Evolutionary conservation across 148 eudicot genomes (phyloP).

Genomic region (Nyssa sinensis): DNA sequence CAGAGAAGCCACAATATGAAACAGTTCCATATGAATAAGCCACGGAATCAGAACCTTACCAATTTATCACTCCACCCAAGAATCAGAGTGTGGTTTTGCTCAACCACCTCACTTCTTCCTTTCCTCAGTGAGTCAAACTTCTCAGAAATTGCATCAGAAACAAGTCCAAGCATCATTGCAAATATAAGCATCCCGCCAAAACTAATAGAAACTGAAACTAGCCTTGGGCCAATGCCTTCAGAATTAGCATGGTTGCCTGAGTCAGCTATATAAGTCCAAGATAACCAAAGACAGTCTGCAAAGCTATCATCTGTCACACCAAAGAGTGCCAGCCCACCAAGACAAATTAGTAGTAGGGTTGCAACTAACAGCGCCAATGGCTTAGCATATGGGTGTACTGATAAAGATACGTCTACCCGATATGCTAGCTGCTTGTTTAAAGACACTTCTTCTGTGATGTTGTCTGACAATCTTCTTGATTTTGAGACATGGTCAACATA

Average conservation of each 20-base stretch:
- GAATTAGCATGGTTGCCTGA: slow-evolving; percentile 53
- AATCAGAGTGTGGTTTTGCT: slow-evolving; percentile 55
- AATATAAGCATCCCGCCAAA: slow-evolving; percentile 66
- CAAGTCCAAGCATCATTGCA: slow-evolving; percentile 71
- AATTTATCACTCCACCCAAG: slow-evolving; percentile 65
- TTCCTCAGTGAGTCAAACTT: slow-evolving; percentile 58
- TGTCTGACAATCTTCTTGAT: slow-evolving; percentile 34
- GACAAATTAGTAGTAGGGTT: slow-evolving; percentile 45
- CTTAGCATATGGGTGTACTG: slow-evolving; percentile 58
- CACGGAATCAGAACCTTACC: slow-evolving; percentile 27
- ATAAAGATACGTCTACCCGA: slow-evolving; percentile 44
- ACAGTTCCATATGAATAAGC: neutral
- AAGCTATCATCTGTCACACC: slow-evolving; percentile 56
- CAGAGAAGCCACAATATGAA: neutral
- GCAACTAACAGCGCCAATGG: slow-evolving; percentile 54
- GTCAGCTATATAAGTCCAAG: slow-evolving; percentile 57
- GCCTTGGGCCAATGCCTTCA: slow-evolving; percentile 48
- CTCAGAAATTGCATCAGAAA: slow-evolving; percentile 62
- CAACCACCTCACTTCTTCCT: slow-evolving; percentile 66
- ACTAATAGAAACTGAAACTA: slow-evolving; percentile 51
- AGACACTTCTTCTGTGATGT: slow-evolving; percentile 35
- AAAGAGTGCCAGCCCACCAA: slow-evolving; percentile 60
- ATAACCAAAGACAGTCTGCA: slow-evolving; percentile 52
- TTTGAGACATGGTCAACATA: slow-evolving; percentile 44
- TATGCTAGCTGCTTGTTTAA: slow-evolving; percentile 53